A percentile compares a stretch with the other conserved stretches of the same genome.
These are phyloP conservation scores for Volvox africanus DNA, from an alignment of 139 green algal genomes.

Conservation along the genomic window DNA sequence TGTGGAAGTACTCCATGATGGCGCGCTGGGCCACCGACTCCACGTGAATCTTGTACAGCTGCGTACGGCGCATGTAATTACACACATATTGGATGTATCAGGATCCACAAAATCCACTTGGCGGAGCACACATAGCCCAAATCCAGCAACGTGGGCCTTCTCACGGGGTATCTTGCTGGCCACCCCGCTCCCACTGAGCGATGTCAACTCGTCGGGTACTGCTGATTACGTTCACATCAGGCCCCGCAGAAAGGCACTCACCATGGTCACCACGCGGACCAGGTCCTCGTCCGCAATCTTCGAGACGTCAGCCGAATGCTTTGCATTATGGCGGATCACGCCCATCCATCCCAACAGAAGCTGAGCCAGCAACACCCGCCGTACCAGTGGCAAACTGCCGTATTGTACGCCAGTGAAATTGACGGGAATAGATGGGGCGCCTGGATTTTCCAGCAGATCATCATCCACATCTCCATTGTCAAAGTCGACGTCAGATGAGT, in stretches of 20 bases:
- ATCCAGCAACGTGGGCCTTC: too few relatives aligned
- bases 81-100: background rate
- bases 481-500: background rate
- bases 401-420: background rate
- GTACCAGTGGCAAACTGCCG: background rate
- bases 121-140: too few relatives aligned
- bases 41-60: slow-evolving; percentile 31
- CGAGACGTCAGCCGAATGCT: too few relatives aligned
- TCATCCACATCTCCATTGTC: background rate
- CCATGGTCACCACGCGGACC: background rate
- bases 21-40: slow-evolving; percentile 12
- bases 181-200: too few relatives aligned
- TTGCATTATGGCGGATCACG: background rate
- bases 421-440: background rate
- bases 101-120: too few relatives aligned
- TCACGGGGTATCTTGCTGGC: too few relatives aligned
- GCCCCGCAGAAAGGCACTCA: background rate
- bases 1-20: slow-evolving; percentile 36
- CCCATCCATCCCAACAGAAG: slow-evolving; percentile 1
- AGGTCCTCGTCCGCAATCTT: background rate
- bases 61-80: background rate
- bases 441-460: too few relatives aligned
- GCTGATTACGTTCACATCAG: background rate
- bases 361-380: slow-evolving; percentile 7
- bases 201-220: too few relatives aligned